Evolutionary conservation across 1,284 basidiomycete genomes (phyloP), one percentile per base, ranked within the genome.

Genomic region (Melampsora americana): DNA sequence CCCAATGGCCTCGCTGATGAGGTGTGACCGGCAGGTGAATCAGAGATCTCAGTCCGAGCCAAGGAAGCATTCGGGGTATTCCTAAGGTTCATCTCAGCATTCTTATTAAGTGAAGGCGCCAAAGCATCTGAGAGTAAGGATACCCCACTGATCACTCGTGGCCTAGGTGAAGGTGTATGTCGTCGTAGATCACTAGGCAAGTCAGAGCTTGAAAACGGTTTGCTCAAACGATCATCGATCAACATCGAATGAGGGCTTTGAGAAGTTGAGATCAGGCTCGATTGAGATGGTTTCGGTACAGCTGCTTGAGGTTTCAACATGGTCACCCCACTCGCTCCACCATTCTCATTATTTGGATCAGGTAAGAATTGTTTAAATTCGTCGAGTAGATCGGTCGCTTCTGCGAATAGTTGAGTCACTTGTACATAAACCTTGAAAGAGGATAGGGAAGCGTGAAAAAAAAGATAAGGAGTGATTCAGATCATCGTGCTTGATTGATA

Each of bases 311-410:
- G 23, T 50, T 65, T 30, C 28, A 66, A 66, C 12, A 64, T 32
- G 1, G 30, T 50, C 30, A 26, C 48, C 1, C 64, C 72, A 18
- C 32, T 65, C 39, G 32, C 48, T 28, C 56, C n/a, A n/a, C n/a
- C n/a, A 39, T 35, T 69, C 32, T 53, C 66, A 32, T 59, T 59
- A 30, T 69, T 76, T 23, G 62, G 46, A 53, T 76, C 73, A 14
- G 73, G 73, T 67, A 76, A 62, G 48, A 76, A 76, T 60, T 64
- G 73, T 60, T 76, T 76, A 44, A 76, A 76, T 56, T 76, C 73
- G 35, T 76, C 73, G 28, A 76, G 56, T 28, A 76, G 23, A 42
- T 76, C 73, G 53, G 35, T 32, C 16, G 73, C 73, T 30, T 50
- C 68, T 5, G 65, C 42, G 53, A 76, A 76, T 28, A 76, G 28